These are phyloP conservation scores for Phytophthora hibernalis DNA, from an alignment of 352 stramenopile genomes.

Conservation along the genomic window DNA sequence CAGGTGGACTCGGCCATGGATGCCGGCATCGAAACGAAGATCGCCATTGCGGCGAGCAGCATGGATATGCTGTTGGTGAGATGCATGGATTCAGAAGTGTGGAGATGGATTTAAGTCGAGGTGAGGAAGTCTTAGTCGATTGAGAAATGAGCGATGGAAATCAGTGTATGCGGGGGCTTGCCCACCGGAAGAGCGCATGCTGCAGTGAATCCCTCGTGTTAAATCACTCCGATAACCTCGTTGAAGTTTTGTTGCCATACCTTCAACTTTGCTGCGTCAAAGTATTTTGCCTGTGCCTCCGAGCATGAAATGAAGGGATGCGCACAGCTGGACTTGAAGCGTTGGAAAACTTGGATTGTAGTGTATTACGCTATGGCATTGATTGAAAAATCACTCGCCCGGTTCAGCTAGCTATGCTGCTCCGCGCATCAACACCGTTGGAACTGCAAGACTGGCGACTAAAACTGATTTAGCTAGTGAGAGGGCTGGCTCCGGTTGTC, in stretches of 20 bases:
- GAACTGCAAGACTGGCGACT: neutral
- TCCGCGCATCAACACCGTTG: neutral
- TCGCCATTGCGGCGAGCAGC: conserved; percentile 26
- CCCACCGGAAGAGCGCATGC: conserved; percentile 8
- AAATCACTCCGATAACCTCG: conserved; percentile 8
- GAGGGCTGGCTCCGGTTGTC: neutral
- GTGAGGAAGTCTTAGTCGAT: conserved; percentile 1
- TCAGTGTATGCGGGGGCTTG: neutral
- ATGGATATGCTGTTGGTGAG: neutral
- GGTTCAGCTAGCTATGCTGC: neutral
- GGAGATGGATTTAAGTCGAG: neutral
- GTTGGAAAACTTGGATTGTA: conserved; percentile 1
- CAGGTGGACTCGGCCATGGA: conserved; percentile 33
- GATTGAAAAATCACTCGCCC: conserved; percentile 21
- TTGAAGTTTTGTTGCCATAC: conserved; percentile 29
- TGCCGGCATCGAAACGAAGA: conserved; percentile 11
- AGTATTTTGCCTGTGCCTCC: conserved; percentile 7
- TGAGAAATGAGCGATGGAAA: conserved; percentile 20
- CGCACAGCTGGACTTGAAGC: conserved; percentile 6
- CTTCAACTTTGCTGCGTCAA: conserved; percentile 34
- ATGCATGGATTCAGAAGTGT: neutral
- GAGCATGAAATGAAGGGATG: conserved; percentile 2
- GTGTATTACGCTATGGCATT: conserved; percentile 19
- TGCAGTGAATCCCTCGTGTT: conserved; percentile 3
- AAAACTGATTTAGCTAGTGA: neutral